Conservation (phyloP, 305 asterid species). For the Vinca major region DNA sequence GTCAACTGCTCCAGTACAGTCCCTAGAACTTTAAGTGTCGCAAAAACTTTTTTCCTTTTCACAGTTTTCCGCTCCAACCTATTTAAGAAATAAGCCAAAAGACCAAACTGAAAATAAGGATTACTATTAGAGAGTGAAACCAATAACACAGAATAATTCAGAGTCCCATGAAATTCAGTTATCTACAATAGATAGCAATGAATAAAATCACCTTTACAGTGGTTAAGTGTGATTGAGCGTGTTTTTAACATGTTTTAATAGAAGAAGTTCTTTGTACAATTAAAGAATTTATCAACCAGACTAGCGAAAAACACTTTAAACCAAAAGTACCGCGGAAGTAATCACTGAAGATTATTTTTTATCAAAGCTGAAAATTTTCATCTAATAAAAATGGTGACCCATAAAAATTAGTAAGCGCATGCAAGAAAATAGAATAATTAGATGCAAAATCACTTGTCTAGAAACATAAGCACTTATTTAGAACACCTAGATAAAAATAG, state of each 20-base stretch:
- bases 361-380: background rate
- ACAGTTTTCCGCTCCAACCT: conserved; percentile 90
- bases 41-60: conserved; percentile 76
- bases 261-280: background rate
- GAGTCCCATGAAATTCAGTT: background rate
- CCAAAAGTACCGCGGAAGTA: background rate
- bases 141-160: background rate
- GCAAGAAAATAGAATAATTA: background rate
- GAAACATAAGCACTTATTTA: background rate
- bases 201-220: background rate
- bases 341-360: background rate
- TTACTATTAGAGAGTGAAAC: background rate
- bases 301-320: background rate
- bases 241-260: background rate
- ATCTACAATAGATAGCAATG: background rate
- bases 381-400: background rate
- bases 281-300: background rate
- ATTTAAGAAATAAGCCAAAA: conserved; percentile 16
- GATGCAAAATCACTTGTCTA: background rate
- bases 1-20: conserved; percentile 71
- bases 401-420: background rate
- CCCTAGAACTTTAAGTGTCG: conserved; percentile 82
- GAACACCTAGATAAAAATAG: conserved; percentile 2
- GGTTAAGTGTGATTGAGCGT: background rate
- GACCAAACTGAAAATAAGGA: background rate